Conservation (phyloP, 139 green algal genomes). For the Coelastrella sp. region DNA sequence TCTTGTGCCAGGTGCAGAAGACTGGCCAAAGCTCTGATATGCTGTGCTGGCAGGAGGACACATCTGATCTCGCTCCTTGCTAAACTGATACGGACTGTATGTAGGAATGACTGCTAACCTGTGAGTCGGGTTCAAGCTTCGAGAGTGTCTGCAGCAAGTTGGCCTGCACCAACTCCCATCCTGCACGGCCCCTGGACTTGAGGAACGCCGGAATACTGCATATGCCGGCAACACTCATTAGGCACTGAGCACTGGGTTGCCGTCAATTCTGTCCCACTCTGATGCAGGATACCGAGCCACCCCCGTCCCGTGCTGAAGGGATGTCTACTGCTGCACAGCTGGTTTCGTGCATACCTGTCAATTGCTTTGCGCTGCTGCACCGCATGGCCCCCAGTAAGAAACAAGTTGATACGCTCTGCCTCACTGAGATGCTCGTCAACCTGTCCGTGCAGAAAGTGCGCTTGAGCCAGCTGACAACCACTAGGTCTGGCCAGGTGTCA, state of each 20-base stretch:
- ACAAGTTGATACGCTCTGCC: constrained; percentile 7
- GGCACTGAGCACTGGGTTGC: too few species aligned
- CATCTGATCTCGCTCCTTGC: too few species aligned
- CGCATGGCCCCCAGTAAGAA: constrained; percentile 15
- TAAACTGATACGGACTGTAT: background rate
- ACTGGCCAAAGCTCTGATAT: too few species aligned
- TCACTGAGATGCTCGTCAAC: constrained; percentile 42
- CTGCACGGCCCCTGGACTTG: constrained; percentile 10
- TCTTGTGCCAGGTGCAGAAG: background rate
- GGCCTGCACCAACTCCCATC: constrained; percentile 9
- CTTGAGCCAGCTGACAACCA: background rate
- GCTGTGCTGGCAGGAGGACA: too few species aligned
- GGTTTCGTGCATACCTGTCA: background rate
- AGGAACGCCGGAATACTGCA: constrained; percentile 22
- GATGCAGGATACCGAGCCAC: too few species aligned
- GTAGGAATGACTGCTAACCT: background rate
- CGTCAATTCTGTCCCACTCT: too few species aligned
- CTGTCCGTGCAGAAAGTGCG: background rate
- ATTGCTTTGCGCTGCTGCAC: constrained; percentile 36
- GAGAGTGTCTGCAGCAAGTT: constrained; percentile 16
- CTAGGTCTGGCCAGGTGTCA: background rate
- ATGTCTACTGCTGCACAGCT: background rate
- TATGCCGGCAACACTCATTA: background rate
- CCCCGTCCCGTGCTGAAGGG: background rate
- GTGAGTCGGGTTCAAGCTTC: constrained; percentile 13